Evolutionary conservation across 2,329 filamentous ascomycete species (phyloP), one percentile per base, ranked within the genome.

Genomic region (Colletotrichum orbiculare): DNA sequence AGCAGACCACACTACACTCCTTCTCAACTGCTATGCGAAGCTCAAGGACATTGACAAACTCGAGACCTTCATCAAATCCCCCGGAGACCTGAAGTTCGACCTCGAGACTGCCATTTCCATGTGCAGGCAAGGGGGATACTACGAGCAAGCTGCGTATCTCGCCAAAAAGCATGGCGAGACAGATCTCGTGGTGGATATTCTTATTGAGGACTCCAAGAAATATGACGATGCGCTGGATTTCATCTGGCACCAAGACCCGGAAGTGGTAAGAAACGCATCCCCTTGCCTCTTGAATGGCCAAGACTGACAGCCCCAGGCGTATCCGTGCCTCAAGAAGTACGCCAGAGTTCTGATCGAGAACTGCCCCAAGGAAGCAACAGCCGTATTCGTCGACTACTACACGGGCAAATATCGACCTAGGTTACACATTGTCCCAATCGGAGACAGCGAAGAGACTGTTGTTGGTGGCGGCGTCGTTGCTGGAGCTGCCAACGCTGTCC

Each of bases 21-120:
- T 99, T 1, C 81, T 99, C 47, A 99, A 99, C 75, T 99, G 96
- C 78, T 99, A 99, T 74, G 96, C 96, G 0, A 99, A 99, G 74
- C 82, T 98, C 13, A 99, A 99, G 76, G 96, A 99, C 74, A 95
- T 97, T 6, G 91, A 94, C 61, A 99, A 99, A 79, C 84, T 99
- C 7, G 95, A 99, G 73, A 91, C 91, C 33, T 99, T 99, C 70
- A 99, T 99, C 79, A 97, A 97, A 74, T 94, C 94, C 35, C 94
- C 95, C 0, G 94, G 92, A 2, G 94, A 97, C 71, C 85, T 97
- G 46, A 97, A 96, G 73, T 99, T 99, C 73, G 96, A 99, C 75
- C 84, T 98, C 3, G 96, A 99, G 70, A 99, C 96, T 1, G 96
- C 96, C 12, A 99, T 99, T 68, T 89, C 91, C 2, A 97, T 99